Percentiles rank a stretch among this genome's conserved stretches.
Evolutionary conservation across 352 stramenopile species (phyloP).

Genomic region (Blastocystis sp.): DNA sequence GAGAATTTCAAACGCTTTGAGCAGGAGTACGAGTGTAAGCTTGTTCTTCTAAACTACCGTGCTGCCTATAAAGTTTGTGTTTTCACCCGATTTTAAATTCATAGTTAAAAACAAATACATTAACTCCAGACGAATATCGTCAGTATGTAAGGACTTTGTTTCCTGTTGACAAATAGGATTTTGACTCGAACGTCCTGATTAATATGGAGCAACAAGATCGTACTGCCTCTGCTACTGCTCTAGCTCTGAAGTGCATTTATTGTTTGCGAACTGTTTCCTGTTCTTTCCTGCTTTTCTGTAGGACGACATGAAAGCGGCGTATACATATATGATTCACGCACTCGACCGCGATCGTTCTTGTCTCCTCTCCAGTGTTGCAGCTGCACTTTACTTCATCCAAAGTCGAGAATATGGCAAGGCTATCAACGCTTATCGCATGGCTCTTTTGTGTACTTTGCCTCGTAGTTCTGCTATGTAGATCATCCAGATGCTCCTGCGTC

Average conservation of each 20-base stretch:
- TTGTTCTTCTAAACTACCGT: constrained; percentile 51
- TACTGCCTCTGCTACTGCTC: background rate
- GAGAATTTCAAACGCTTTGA: constrained; percentile 42
- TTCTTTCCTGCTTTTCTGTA: background rate
- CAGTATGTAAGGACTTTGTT: background rate
- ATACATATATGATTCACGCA: constrained; percentile 24
- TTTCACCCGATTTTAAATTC: background rate
- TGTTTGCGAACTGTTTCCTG: constrained; percentile 20
- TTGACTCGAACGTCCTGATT: constrained; percentile 42
- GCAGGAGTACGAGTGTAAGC: constrained; percentile 45
- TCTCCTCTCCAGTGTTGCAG: background rate
- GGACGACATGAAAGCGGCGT: constrained; percentile 42
- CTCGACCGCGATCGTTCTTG: constrained; percentile 25
- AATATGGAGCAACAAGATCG: constrained; percentile 21
- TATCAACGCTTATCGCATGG: constrained; percentile 48
- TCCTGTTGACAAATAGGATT: background rate
- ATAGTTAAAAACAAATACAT: constrained; percentile 43
- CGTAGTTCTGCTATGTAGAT: background rate
- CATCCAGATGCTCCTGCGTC: constrained; percentile 21
- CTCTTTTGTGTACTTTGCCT: background rate
- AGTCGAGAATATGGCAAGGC: constrained; percentile 33
- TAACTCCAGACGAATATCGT: constrained; percentile 31
- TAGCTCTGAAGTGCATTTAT: constrained; percentile 61
- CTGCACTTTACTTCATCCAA: constrained; percentile 50
- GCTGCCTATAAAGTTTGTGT: constrained; percentile 33